These are phyloP conservation scores for Candida glucosophila DNA, from an alignment of 1,139 yeast genomes.

Conservation along the genomic window DNA sequence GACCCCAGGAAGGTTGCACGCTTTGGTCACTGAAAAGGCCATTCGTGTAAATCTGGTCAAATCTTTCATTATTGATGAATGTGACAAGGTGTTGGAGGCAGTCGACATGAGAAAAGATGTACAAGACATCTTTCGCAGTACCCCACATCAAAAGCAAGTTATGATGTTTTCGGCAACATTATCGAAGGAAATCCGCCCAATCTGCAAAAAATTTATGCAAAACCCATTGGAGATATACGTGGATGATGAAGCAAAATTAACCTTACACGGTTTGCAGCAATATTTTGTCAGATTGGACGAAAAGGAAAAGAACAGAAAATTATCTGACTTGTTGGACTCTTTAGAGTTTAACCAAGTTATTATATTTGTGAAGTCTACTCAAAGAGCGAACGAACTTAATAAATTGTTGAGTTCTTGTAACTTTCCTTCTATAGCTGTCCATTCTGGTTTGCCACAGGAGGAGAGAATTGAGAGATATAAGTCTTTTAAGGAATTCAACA, in stretches of 20 bases:
- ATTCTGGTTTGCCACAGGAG: slow-evolving; percentile 92
- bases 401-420: slow-evolving; percentile 84
- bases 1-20: slow-evolving; percentile 96
- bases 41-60: slow-evolving; percentile 84
- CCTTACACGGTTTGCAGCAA: slow-evolving; percentile 97
- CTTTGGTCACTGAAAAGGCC: slow-evolving; percentile 84
- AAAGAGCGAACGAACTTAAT: slow-evolving; percentile 88
- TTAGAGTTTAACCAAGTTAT: slow-evolving; percentile 97
- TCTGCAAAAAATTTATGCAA: slow-evolving; percentile 97
- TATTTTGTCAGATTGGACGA: slow-evolving; percentile 85
- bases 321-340: slow-evolving; percentile 86
- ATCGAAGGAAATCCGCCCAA: slow-evolving; percentile 90
- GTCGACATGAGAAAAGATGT: slow-evolving; percentile 97
- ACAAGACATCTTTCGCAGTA: slow-evolving; percentile 94
- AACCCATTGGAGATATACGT: slow-evolving; percentile 96
- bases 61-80: slow-evolving; percentile 94
- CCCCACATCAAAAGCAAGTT: slow-evolving; percentile 98
- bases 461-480: slow-evolving; percentile 97
- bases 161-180: slow-evolving; percentile 99
- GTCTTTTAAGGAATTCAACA: slow-evolving; percentile 94
- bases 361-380: slow-evolving; percentile 87
- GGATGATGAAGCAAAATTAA: slow-evolving; percentile 95
- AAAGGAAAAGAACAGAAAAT: slow-evolving; percentile 87
- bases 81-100: slow-evolving; percentile 93
- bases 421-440: slow-evolving; percentile 97